A percentile compares a stretch with the other conserved stretches of the same genome.
These are phyloP conservation scores for Linnemannia hyalina DNA, from an alignment of 192 early-diverging fungal species.

Conservation along the genomic window DNA sequence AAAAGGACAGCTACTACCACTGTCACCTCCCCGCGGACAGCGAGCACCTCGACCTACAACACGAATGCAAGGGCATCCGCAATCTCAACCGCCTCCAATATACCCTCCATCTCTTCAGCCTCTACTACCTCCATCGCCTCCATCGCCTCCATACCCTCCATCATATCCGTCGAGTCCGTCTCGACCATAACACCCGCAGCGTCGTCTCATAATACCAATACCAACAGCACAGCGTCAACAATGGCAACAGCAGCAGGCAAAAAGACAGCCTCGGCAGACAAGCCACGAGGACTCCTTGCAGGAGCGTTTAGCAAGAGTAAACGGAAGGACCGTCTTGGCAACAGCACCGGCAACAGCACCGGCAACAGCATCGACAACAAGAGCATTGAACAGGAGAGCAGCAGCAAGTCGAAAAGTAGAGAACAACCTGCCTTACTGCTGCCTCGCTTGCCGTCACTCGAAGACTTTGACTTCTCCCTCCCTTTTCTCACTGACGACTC, in stretches of 20 bases:
- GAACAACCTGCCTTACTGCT: constrained; percentile 9
- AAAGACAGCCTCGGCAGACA: background rate
- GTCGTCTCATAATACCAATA: background rate
- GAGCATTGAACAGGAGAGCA: constrained; percentile 5
- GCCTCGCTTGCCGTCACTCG: constrained; percentile 27
- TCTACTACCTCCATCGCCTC: constrained; percentile 30
- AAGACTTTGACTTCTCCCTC: constrained; percentile 43
- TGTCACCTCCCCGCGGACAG: background rate
- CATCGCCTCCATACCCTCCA: constrained; percentile 35
- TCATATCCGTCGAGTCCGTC: constrained; percentile 14
- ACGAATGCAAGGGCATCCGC: constrained; percentile 1
- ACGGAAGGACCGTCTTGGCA: constrained; percentile 16
- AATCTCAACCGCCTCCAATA: constrained; percentile 15
- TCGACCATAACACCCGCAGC: constrained; percentile 25
- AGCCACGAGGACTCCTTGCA: background rate
- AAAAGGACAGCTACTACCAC: too few relatives aligned
- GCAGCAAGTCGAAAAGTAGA: background rate
- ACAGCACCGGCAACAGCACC: constrained; percentile 11
- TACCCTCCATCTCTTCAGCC: constrained; percentile 30
- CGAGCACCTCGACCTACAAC: constrained; percentile 13
- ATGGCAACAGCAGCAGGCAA: background rate
- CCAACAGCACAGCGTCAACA: background rate
- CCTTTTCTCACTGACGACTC: constrained; percentile 31
- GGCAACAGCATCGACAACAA: constrained; percentile 5
- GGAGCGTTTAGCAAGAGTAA: background rate